A percentile compares a stretch with the other conserved stretches of the same genome.
Conservation (phyloP, 805 yeast species). For the Danielia oregonensis region DNA sequence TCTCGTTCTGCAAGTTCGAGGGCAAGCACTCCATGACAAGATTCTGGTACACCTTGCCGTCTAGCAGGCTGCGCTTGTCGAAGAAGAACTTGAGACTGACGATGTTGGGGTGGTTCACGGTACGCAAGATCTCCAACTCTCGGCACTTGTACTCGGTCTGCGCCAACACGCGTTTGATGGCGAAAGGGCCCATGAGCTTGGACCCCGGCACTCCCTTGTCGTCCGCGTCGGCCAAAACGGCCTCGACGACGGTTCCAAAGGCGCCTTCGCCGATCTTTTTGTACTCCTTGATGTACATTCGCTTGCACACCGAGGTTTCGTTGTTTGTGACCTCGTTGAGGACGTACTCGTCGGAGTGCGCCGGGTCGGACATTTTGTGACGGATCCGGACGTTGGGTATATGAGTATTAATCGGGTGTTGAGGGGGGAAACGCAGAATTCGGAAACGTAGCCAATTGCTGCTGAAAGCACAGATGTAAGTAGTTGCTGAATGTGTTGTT, state of each 20-base stretch:
- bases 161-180: conserved; percentile 81
- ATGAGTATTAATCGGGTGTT: too few species aligned
- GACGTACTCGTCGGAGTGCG: conserved; percentile 26
- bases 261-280: conserved; percentile 83
- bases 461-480: too few species aligned
- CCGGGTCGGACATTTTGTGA: not conserved
- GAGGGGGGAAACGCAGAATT: too few species aligned
- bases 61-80: conserved; percentile 60
- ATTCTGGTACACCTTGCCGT: conserved; percentile 69
- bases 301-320: conserved; percentile 45
- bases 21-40: conserved; percentile 86
- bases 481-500: too few species aligned
- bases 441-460: too few species aligned
- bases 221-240: conserved; percentile 44
- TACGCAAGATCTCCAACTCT: conserved; percentile 71
- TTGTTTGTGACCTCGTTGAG: conserved; percentile 54
- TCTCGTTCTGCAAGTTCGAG: conserved; percentile 73
- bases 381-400: not conserved
- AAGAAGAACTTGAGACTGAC: conserved; percentile 67
- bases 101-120: conserved; percentile 77
- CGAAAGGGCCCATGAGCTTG: conserved; percentile 74
- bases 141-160: conserved; percentile 83
- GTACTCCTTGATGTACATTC: conserved; percentile 69
- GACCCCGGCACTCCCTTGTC: conserved; percentile 13
- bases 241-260: conserved; percentile 80